Percentiles rank a stretch among this genome's conserved stretches.
phyloP scores from a whole-genome alignment of 306 rosid species.

The Lablab purpureus region DNA sequence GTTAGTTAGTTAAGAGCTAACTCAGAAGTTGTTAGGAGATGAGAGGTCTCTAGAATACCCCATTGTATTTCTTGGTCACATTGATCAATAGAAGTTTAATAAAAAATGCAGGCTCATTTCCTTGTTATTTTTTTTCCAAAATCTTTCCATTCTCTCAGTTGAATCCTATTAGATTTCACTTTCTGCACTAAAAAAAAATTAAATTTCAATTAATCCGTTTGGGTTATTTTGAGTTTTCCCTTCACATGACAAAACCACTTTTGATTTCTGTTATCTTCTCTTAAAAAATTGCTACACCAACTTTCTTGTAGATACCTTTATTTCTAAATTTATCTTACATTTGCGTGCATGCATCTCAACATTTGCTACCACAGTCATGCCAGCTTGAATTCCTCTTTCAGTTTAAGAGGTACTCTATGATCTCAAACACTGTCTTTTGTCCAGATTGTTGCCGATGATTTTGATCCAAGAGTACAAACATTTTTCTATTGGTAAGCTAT shows the following conservation, averaged over 20 bases:
- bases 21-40: too few species aligned
- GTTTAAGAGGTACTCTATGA: conserved; percentile 5
- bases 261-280: conserved; percentile 4
- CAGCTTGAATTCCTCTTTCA: conserved; percentile 5
- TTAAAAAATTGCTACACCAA: not conserved
- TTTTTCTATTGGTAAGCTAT: conserved; percentile 68
- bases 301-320: not conserved
- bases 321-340: not conserved
- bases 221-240: not conserved
- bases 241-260: conserved; percentile 12
- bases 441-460: conserved; percentile 70
- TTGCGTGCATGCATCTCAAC: conserved; percentile 24
- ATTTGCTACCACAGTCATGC: not conserved
- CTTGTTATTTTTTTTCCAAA: too few species aligned
- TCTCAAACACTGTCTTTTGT: conserved; percentile 14
- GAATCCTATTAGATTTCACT: too few species aligned
- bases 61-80: too few species aligned
- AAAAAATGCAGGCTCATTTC: too few species aligned
- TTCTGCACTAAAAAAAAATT: too few species aligned
- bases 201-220: too few species aligned
- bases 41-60: too few species aligned
- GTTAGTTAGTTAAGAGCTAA: too few species aligned
- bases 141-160: too few species aligned
- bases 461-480: conserved; percentile 80
- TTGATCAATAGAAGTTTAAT: too few species aligned